Evolutionary conservation across 2,329 filamentous ascomycete species (phyloP).

Genomic region (Conoideocrella luteorostrata): DNA sequence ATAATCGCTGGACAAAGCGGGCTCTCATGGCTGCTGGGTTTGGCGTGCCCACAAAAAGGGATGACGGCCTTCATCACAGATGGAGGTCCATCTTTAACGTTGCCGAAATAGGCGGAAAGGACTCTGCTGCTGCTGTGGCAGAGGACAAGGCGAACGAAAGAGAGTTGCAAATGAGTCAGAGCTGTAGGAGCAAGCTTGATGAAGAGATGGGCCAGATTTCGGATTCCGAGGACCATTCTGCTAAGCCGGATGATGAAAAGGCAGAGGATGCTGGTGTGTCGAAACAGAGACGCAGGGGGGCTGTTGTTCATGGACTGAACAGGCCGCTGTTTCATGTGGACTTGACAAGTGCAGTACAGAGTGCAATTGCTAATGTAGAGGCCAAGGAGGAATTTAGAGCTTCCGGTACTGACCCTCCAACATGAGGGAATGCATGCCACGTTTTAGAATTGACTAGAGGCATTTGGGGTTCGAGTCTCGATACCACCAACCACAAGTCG

Average conservation of each 20-base stretch:
- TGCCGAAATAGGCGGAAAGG: conserved; percentile 69
- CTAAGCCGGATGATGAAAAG: conserved; percentile 28
- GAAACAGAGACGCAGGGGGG: conserved; percentile 40
- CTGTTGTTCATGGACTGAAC: conserved; percentile 79
- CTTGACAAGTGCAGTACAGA: conserved; percentile 80
- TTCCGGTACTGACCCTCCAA: neutral
- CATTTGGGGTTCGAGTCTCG: neutral
- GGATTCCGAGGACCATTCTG: conserved; percentile 1
- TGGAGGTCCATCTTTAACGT: conserved; percentile 98
- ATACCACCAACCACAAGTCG: no score
- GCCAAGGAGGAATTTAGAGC: conserved; percentile 33
- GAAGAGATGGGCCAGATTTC: conserved; percentile 31
- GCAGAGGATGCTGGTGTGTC: conserved; percentile 18
- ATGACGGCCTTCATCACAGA: conserved; percentile 46
- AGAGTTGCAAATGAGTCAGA: conserved; percentile 6
- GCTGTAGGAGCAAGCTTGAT: conserved; percentile 15
- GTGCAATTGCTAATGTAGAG: conserved; percentile 74
- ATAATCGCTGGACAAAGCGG: conserved; percentile 85
- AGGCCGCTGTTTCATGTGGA: conserved; percentile 92
- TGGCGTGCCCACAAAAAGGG: conserved; percentile 62
- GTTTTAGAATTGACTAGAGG: neutral
- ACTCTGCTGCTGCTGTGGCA: conserved; percentile 63
- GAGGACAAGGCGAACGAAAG: conserved; percentile 55
- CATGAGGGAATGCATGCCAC: neutral
- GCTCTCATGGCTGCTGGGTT: conserved; percentile 84